A percentile compares a stretch with the other conserved stretches of the same genome.
These are phyloP conservation scores for Ceratobasidium sp. DNA, from an alignment of 1,284 basidiomycete species.

Conservation along the genomic window DNA sequence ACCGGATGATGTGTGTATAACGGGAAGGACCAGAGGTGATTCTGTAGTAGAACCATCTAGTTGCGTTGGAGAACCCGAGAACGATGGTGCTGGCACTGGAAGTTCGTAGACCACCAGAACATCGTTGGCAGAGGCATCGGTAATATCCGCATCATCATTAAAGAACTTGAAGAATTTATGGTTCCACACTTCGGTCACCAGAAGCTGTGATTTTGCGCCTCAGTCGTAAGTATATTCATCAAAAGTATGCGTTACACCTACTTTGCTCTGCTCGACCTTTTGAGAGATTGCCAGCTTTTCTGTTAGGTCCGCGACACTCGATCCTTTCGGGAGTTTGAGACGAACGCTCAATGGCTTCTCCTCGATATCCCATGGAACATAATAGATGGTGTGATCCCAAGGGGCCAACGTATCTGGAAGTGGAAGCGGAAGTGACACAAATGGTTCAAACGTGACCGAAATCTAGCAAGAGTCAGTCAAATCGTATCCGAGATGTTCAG, in stretches of 20 bases:
- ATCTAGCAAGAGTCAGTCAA: slow-evolving; percentile 56
- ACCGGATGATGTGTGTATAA: slow-evolving; percentile 54
- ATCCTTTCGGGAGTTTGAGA: slow-evolving; percentile 76
- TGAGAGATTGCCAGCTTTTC: slow-evolving; percentile 78
- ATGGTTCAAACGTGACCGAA: slow-evolving; percentile 98
- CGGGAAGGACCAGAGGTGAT: slow-evolving; percentile 74
- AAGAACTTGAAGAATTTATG: slow-evolving; percentile 81
- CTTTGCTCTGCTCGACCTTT: slow-evolving; percentile 68
- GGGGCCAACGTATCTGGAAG: slow-evolving; percentile 81
- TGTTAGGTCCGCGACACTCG: slow-evolving; percentile 82
- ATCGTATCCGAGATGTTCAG: neutral
- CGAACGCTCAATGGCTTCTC: slow-evolving; percentile 66
- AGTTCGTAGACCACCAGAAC: slow-evolving; percentile 79
- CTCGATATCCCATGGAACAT: slow-evolving; percentile 77
- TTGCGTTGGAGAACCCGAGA: neutral
- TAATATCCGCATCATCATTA: slow-evolving; percentile 68
- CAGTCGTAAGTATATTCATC: slow-evolving; percentile 37
- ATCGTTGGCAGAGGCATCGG: slow-evolving; percentile 71
- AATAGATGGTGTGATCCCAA: slow-evolving; percentile 76
- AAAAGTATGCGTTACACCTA: slow-evolving; percentile 50
- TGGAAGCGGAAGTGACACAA: slow-evolving; percentile 98
- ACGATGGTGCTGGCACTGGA: slow-evolving; percentile 56
- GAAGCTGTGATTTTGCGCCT: slow-evolving; percentile 70
- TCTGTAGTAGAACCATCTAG: slow-evolving; percentile 43
- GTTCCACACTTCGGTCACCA: slow-evolving; percentile 77